Base-by-base conservation (phyloP, 108 stramenopile genomes). In the Bacterosira constricta region DNA sequence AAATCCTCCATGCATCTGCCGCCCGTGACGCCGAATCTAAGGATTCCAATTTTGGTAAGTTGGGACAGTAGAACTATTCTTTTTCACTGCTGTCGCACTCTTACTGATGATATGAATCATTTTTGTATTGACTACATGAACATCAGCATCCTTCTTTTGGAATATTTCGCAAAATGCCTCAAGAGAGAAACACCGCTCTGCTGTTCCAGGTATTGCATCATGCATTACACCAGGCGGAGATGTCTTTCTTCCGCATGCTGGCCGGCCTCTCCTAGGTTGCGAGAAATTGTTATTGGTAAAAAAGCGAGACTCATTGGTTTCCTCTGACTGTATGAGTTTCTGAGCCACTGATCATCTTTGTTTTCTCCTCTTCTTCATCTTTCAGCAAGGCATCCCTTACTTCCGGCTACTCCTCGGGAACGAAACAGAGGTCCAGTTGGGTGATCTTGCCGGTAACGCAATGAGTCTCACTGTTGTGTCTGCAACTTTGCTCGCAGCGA, bases 201-300 rank as follows among this genome's bases (percentile, higher is more conserved):
- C 81, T 10, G 68, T 54, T 15, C 31, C 74, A 9, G 91, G 91
- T 10, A 75, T 92, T 31, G 77, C 85, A 36, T 83, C 85, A 18
- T 90, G 91, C 65, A 75, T 92, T 9, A 87, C 88, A 21, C 91
- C 91, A 4, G 91, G 88, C 9, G 91, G 88, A 12, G 89, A 92
- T 41, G 60, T 88, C 15, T 80, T 92, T 30, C 52, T 92, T 18
- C 88, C 91, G 10, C 75, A 89, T 63, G 54, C 61, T 41, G 91
- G 91, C 13, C 75, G 91, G 18, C 73, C 83, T 1, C 42, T 92
- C 18, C 56, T 92, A 29, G 88, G 91, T 23, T 84, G 79, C 55
- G 91, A 92, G 66, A 92, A 92, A 71, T 83, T 90, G 0, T 63
- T 92, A 9, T 57, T 92, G n/a, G n/a, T n/a, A n/a, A n/a, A n/a